Evolutionary conservation across 768 basidiomycete species (phyloP).

Genomic region (Agaricus sinodeliciosus): DNA sequence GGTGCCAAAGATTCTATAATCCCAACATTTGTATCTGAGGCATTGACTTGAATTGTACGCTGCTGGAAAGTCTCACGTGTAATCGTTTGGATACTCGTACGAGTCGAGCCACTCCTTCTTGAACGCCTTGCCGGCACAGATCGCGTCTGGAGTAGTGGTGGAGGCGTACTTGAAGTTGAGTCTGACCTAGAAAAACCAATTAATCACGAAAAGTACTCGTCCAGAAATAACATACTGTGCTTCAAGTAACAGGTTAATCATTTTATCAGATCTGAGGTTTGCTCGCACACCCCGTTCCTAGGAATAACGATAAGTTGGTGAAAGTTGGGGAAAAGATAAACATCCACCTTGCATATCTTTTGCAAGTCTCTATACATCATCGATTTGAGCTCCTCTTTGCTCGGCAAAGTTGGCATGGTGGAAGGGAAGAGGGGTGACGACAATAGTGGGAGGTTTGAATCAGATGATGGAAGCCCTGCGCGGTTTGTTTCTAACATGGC

Average conservation of each 20-base stretch:
- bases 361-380: conserved; percentile 46
- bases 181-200: conserved; percentile 15
- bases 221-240: conserved; percentile 32
- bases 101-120: conserved; percentile 33
- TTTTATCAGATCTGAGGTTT: conserved; percentile 73
- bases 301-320: conserved; percentile 13
- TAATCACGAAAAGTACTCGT: background rate
- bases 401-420: conserved; percentile 35
- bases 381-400: conserved; percentile 33
- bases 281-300: conserved; percentile 79
- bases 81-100: conserved; percentile 41
- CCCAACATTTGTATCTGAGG: background rate
- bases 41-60: background rate
- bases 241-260: conserved; percentile 69
- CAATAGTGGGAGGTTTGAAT: conserved; percentile 10
- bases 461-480: conserved; percentile 19
- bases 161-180: conserved; percentile 18
- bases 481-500: conserved; percentile 42
- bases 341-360: conserved; percentile 63
- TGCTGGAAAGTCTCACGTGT: conserved; percentile 31
- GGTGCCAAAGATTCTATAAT: conserved; percentile 17
- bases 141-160: conserved; percentile 25
- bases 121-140: conserved; percentile 27
- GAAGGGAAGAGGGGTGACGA: conserved; percentile 11
- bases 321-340: background rate